Evolutionary conservation across 2,329 filamentous ascomycete genomes (phyloP).

Genomic region (Alternaria metachromatica): DNA sequence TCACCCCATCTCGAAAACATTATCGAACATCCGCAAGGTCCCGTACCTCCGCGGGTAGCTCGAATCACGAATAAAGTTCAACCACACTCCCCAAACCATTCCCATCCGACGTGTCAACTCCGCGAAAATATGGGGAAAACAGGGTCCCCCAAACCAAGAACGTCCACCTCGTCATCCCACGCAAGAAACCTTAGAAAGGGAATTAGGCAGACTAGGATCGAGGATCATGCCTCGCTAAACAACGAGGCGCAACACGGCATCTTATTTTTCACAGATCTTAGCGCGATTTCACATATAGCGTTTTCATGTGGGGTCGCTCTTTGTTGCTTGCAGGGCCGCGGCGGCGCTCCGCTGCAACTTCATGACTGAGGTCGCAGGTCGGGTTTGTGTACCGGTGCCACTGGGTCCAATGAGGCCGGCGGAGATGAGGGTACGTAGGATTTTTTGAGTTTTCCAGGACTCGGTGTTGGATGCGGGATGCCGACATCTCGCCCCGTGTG

Average conservation of each 20-base stretch:
- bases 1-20: not conserved
- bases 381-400: not conserved
- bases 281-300: not conserved
- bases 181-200: not conserved
- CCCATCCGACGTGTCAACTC: not conserved
- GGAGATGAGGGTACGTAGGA: not conserved
- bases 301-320: not conserved
- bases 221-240: not conserved
- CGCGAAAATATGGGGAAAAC: not conserved
- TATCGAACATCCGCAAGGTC: not conserved
- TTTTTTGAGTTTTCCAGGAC: not conserved
- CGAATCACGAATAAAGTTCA: not conserved
- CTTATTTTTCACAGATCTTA: not conserved
- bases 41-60: not conserved
- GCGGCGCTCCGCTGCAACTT: not conserved
- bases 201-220: not conserved
- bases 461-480: not conserved
- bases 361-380: not conserved
- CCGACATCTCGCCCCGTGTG: not conserved
- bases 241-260: not conserved
- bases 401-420: not conserved
- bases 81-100: not conserved
- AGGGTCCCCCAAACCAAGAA: not conserved
- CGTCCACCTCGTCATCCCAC: not conserved
- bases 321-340: not conserved